Base-by-base conservation (phyloP, 2,329 filamentous ascomycete genomes). In the Epichloe festucae region DNA sequence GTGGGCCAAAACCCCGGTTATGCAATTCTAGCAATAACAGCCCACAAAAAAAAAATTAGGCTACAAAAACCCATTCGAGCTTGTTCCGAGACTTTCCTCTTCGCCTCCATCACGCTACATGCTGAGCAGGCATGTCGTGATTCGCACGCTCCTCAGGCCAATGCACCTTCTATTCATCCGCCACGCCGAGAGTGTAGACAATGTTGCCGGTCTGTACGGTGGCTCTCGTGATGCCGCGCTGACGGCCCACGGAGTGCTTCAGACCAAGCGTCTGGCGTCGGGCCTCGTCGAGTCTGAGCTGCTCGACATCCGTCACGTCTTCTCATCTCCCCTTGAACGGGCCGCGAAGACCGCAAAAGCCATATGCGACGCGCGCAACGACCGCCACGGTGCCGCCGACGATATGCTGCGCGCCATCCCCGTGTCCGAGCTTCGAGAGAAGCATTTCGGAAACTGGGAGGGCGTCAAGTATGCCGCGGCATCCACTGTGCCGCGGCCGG, bases 151-250 rank as follows among this genome's bases (percentile, higher is more conserved):
- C 19, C 23, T 19, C 15, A 21, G 49, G 46, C 12, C 45, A 45
- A 69, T 70, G 66, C 67, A 62, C 54, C 57, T 95, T 51, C 81
- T 89, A 61, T 76, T 95, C 60, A 81, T 95, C 61, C 83, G 89
- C 52, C 89, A 95, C 73, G 89, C 84, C 62, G 89, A 95, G 71
- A 91, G 88, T 15, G 86, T 94, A 57, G 87, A 95, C 69, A 95
- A 95, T 66, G 84, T 93, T 53, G 85, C 84, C 41, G 78, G 82
- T 51, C 69, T 87, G 54, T 90, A 86, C 49, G 89, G 89, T 59
- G 89, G 89, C 54, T 79, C 81, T 49, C 85, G 82, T 65, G 87
- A 95, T 68, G 91, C 89, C 1, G 72, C 80, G 41, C 73, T 95
- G 59, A 95, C 89, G 23, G 83, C 81, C 56, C 87, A 95, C 68